These are phyloP conservation scores for Trypanosoma congolense DNA, from an alignment of 208 protist species.

Conservation along the genomic window DNA sequence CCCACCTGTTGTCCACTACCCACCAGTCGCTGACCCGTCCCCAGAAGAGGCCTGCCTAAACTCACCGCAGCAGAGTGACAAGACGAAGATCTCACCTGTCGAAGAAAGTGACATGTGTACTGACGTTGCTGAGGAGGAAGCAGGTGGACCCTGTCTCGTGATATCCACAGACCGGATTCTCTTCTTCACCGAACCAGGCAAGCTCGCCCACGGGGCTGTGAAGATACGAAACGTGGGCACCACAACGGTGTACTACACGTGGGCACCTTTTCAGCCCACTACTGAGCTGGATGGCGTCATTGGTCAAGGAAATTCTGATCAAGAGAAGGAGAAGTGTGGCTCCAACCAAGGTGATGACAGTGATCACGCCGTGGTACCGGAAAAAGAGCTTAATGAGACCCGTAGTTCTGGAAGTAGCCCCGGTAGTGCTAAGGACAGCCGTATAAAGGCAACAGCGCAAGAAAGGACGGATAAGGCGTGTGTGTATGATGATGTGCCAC, in stretches of 20 bases:
- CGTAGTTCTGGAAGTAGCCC: slow-evolving; percentile 2
- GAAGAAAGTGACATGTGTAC: not conserved
- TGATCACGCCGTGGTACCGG: not conserved
- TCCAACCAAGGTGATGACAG: not conserved
- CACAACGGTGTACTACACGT: slow-evolving; percentile 83
- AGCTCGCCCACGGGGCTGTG: slow-evolving; percentile 52
- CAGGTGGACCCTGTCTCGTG: slow-evolving; percentile 25
- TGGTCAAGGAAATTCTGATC: not conserved
- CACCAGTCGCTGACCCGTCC: slow-evolving; percentile 7
- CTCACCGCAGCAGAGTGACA: slow-evolving; percentile 7
- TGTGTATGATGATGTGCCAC: not conserved
- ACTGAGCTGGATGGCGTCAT: slow-evolving; percentile 8
- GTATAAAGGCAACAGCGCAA: not conserved
- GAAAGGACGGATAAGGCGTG: slow-evolving; percentile 1
- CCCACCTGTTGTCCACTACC: slow-evolving; percentile 12
- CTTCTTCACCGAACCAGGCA: slow-evolving; percentile 42
- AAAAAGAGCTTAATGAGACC: not conserved
- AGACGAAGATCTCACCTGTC: not conserved
- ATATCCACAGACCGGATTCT: slow-evolving; percentile 56
- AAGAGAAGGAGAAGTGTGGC: slow-evolving; percentile 1
- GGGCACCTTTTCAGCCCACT: slow-evolving; percentile 28
- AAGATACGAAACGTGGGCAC: slow-evolving; percentile 54
- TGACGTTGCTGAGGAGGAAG: not conserved
- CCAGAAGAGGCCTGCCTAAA: not conserved
- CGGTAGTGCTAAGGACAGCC: too few relatives aligned